A percentile compares a stretch with the other conserved stretches of the same genome.
These are phyloP conservation scores for Ogataea methylovora DNA, from an alignment of 805 yeast genomes.

Conservation along the genomic window DNA sequence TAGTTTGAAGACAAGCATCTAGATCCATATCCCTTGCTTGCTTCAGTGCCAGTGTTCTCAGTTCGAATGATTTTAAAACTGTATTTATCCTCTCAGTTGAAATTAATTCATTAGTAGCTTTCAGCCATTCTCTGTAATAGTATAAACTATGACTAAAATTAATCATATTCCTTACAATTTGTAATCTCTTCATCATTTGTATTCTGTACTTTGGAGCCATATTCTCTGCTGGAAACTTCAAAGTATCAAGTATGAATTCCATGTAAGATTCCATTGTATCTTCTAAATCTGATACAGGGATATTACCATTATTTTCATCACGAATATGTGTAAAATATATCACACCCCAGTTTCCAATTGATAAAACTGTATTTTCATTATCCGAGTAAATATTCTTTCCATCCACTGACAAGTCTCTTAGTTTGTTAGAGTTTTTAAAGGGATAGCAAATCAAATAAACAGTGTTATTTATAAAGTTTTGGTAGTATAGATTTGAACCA, in stretches of 20 bases:
- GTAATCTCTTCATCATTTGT: constrained; percentile 13
- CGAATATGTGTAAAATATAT: constrained; percentile 19
- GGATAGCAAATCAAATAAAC: constrained; percentile 18
- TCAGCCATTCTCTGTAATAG: constrained; percentile 4
- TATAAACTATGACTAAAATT: constrained; percentile 11
- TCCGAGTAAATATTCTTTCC: constrained; percentile 8
- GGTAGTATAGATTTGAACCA: background rate
- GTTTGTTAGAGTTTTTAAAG: constrained; percentile 12
- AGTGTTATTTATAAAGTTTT: background rate
- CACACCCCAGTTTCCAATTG: constrained; percentile 17
- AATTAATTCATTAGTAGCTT: constrained; percentile 1
- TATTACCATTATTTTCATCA: background rate
- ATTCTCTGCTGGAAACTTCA: constrained; percentile 13
- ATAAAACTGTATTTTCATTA: constrained; percentile 12
- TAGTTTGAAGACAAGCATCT: constrained; percentile 2
- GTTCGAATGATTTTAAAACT: constrained; percentile 7
- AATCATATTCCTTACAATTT: constrained; percentile 15
- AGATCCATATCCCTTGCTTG: constrained; percentile 4
- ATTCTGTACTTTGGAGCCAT: constrained; percentile 17
- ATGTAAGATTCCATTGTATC: constrained; percentile 20
- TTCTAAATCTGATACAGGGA: background rate
- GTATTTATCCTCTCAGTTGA: constrained; percentile 5
- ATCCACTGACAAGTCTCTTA: constrained; percentile 11
- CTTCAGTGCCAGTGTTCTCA: constrained; percentile 10
- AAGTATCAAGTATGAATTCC: constrained; percentile 12